Percentiles rank a stretch among this genome's conserved stretches.
These are phyloP conservation scores for Coniochaeta prunicola DNA, from an alignment of 2,329 filamentous ascomycete species.

Conservation along the genomic window DNA sequence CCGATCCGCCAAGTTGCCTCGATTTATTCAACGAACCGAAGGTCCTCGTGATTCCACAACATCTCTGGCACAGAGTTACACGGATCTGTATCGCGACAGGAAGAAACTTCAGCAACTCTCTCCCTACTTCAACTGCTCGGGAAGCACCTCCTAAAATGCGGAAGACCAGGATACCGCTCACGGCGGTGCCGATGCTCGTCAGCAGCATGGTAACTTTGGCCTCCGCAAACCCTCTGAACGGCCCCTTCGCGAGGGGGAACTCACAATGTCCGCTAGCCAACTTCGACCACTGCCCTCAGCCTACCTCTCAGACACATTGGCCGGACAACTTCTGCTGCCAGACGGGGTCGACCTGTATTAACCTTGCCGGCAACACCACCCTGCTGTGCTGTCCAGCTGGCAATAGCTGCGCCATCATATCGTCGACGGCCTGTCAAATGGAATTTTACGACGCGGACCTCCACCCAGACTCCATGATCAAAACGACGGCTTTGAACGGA, in stretches of 20 bases:
- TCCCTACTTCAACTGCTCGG: background rate
- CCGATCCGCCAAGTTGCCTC: background rate
- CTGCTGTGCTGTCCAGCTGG: slow-evolving; percentile 63
- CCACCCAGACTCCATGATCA: slow-evolving; percentile 53
- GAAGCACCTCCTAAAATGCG: slow-evolving; percentile 15
- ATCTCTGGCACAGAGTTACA: background rate
- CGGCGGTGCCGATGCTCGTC: slow-evolving; percentile 28
- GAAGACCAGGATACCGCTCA: slow-evolving; percentile 20
- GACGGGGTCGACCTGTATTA: slow-evolving; percentile 43
- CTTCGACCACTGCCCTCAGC: slow-evolving; percentile 43
- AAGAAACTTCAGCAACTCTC: background rate
- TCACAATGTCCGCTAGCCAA: slow-evolving; percentile 41
- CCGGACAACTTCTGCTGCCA: slow-evolving; percentile 64
- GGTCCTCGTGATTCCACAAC: background rate
- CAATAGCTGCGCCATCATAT: slow-evolving; percentile 50
- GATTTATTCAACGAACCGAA: background rate
- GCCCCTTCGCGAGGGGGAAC: slow-evolving; percentile 33
- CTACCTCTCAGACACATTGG: slow-evolving; percentile 35
- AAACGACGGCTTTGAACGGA: slow-evolving; percentile 55
- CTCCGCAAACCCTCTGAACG: slow-evolving; percentile 23
- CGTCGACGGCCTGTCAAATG: slow-evolving; percentile 58
- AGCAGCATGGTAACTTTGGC: slow-evolving; percentile 27
- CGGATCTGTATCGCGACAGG: background rate
- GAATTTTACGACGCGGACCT: slow-evolving; percentile 49
- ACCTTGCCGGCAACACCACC: slow-evolving; percentile 57